Evolutionary conservation across 805 yeast genomes (phyloP).

Genomic region (Hanseniaspora nectarophila): DNA sequence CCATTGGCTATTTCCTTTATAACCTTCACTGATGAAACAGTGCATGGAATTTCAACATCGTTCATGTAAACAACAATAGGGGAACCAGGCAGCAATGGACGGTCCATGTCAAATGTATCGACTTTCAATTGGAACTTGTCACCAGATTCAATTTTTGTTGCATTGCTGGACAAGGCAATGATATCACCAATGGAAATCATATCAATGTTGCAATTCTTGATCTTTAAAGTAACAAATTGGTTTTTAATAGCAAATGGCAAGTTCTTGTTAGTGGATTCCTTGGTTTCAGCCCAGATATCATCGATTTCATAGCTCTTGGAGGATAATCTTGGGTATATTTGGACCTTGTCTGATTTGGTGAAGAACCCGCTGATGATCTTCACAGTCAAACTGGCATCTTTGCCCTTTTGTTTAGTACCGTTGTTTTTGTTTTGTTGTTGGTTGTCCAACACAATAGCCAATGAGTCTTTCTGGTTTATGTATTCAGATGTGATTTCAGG

Average conservation of each 20-base stretch:
- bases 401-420: slow-evolving; percentile 40
- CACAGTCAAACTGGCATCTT: slow-evolving; percentile 87
- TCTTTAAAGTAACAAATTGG: slow-evolving; percentile 40
- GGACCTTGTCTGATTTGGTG: slow-evolving; percentile 39
- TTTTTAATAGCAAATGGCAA: slow-evolving; percentile 38
- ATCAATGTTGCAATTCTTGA: slow-evolving; percentile 29
- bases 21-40: slow-evolving; percentile 43
- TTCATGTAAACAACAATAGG: slow-evolving; percentile 69
- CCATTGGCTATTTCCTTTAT: slow-evolving; percentile 54
- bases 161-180: slow-evolving; percentile 20
- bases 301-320: slow-evolving; percentile 8
- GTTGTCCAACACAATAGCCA: slow-evolving; percentile 84
- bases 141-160: background rate
- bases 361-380: slow-evolving; percentile 57
- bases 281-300: slow-evolving; percentile 11
- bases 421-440: slow-evolving; percentile 12
- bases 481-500: slow-evolving; percentile 79
- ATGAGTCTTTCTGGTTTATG: slow-evolving; percentile 79
- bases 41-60: slow-evolving; percentile 48
- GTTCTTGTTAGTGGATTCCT: slow-evolving; percentile 8
- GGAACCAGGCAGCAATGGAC: slow-evolving; percentile 72
- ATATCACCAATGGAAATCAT: slow-evolving; percentile 58
- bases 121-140: slow-evolving; percentile 40
- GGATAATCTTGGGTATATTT: slow-evolving; percentile 4
- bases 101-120: slow-evolving; percentile 49